A percentile compares a stretch with the other conserved stretches of the same genome.
phyloP scores from a whole-genome alignment of 2,329 filamentous ascomycete species.

The Pseudogymnoascus pannorum region DNA sequence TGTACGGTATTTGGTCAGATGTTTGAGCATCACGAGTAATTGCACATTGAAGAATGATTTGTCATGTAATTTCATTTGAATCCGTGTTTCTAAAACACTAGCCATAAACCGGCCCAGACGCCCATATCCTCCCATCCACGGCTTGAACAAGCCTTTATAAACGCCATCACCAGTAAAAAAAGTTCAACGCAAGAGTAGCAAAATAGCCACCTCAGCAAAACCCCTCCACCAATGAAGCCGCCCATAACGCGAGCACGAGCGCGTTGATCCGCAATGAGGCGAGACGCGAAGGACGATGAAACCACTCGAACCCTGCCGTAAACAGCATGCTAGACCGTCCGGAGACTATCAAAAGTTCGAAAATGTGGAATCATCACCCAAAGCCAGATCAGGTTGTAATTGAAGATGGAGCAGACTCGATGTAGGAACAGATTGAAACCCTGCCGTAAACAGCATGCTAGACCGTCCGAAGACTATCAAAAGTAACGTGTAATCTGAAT shows the following conservation, averaged over 20 bases:
- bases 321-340: constrained; percentile 32
- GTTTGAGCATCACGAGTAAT: neutral
- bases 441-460: constrained; percentile 33
- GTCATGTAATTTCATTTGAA: constrained; percentile 9
- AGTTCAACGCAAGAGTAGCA: neutral
- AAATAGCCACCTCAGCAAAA: neutral
- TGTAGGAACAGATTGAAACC: constrained; percentile 16
- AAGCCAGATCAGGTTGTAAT: constrained; percentile 18
- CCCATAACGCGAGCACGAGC: constrained; percentile 2
- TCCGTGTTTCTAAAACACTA: constrained; percentile 7
- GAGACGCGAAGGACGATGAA: constrained; percentile 15
- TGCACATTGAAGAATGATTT: neutral
- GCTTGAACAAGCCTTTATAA: constrained; percentile 8
- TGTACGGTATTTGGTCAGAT: neutral
- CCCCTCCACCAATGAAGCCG: constrained; percentile 4
- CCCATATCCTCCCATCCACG: constrained; percentile 7
- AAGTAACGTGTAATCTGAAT: constrained; percentile 22
- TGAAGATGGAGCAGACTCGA: constrained; percentile 16
- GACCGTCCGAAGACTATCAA: constrained; percentile 30
- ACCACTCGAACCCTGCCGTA: constrained; percentile 28
- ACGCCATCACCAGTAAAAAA: constrained; percentile 3
- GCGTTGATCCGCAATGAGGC: constrained; percentile 20
- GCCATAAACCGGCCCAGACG: constrained; percentile 8
- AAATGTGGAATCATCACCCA: constrained; percentile 13
- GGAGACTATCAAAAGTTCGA: constrained; percentile 30